Evolutionary conservation across 2,329 filamentous ascomycete species (phyloP).

Genomic region (Lachnellula arida): DNA sequence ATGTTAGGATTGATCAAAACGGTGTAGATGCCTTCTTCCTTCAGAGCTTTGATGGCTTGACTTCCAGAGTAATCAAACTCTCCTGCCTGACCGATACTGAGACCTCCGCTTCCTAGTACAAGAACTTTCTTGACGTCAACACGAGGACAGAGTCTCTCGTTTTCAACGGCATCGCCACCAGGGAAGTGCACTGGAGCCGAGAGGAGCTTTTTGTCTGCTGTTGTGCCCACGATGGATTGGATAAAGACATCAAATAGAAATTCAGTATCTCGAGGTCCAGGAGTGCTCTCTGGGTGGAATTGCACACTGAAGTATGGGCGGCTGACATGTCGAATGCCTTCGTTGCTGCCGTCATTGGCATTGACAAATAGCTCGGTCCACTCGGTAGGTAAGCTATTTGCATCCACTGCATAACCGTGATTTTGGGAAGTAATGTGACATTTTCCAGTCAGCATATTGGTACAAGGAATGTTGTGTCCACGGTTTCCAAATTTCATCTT

Average conservation of each 20-base stretch:
- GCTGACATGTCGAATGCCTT: slow-evolving; percentile 84
- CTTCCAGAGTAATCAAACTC: slow-evolving; percentile 99
- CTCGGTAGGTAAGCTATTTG: slow-evolving; percentile 64
- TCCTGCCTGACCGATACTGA: slow-evolving; percentile 95
- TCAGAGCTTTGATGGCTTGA: slow-evolving; percentile 96
- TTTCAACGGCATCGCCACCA: slow-evolving; percentile 76
- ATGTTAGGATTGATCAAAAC: slow-evolving; percentile 99
- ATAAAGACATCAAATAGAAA: slow-evolving; percentile 98
- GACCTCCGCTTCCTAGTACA: slow-evolving; percentile 86
- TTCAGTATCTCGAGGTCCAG: slow-evolving; percentile 91
- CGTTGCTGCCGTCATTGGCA: slow-evolving; percentile 96
- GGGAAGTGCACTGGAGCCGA: slow-evolving; percentile 77
- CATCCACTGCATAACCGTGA: slow-evolving; percentile 91
- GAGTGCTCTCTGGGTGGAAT: slow-evolving; percentile 96
- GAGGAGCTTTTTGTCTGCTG: slow-evolving; percentile 63
- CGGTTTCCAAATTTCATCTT: slow-evolving; percentile 99
- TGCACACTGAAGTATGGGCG: slow-evolving; percentile 98
- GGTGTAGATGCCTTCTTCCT: slow-evolving; percentile 97
- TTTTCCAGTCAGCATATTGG: slow-evolving; percentile 88
- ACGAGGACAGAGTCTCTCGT: slow-evolving; percentile 68
- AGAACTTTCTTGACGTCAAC: slow-evolving; percentile 92
- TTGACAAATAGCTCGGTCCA: slow-evolving; percentile 98
- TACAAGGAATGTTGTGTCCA: slow-evolving; percentile 97
- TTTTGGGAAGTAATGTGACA: slow-evolving; percentile 99
- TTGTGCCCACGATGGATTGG: slow-evolving; percentile 69